These are phyloP conservation scores for Penicillium sp. DNA, from an alignment of 2,329 filamentous ascomycete species.

Conservation along the genomic window DNA sequence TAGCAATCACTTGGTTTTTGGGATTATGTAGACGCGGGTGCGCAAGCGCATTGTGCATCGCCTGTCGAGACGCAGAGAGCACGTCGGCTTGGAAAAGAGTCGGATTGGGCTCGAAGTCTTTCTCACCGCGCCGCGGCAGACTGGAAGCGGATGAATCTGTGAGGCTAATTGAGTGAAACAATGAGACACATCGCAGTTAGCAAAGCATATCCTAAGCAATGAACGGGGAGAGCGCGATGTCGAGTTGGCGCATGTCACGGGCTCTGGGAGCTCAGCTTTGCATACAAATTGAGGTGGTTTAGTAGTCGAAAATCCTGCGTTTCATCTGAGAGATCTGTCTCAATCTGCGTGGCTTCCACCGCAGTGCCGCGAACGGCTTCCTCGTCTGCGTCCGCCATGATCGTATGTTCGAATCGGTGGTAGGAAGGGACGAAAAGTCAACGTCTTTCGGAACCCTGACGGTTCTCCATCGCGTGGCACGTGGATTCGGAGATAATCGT, in stretches of 20 bases:
- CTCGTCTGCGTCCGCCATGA: slow-evolving; percentile 43
- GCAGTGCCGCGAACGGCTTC: slow-evolving; percentile 32
- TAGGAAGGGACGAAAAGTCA: too few relatives aligned
- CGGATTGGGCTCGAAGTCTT: slow-evolving; percentile 93
- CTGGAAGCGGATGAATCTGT: slow-evolving; percentile 35
- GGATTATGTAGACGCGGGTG: slow-evolving; percentile 69
- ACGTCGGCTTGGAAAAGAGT: slow-evolving; percentile 72
- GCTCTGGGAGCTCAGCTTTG: neutral
- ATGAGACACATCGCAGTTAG: neutral
- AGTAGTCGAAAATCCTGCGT: slow-evolving; percentile 81
- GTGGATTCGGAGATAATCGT: neutral
- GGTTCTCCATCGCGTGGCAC: too few relatives aligned
- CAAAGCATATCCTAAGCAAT: too few relatives aligned
- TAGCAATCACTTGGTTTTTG: slow-evolving; percentile 61
- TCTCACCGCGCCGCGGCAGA: slow-evolving; percentile 84
- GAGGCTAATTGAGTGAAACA: slow-evolving; percentile 18
- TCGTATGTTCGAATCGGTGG: neutral
- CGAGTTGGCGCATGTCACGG: too few relatives aligned
- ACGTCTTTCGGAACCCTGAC: too few relatives aligned
- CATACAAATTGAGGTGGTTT: slow-evolving; percentile 48
- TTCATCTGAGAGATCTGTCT: slow-evolving; percentile 68
- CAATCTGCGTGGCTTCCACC: slow-evolving; percentile 33
- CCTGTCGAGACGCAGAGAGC: slow-evolving; percentile 72
- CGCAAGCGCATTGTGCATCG: slow-evolving; percentile 81
- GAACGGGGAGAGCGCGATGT: too few relatives aligned